Evolutionary conservation across 805 yeast genomes (phyloP).

Genomic region (Clavispora santaluciae): DNA sequence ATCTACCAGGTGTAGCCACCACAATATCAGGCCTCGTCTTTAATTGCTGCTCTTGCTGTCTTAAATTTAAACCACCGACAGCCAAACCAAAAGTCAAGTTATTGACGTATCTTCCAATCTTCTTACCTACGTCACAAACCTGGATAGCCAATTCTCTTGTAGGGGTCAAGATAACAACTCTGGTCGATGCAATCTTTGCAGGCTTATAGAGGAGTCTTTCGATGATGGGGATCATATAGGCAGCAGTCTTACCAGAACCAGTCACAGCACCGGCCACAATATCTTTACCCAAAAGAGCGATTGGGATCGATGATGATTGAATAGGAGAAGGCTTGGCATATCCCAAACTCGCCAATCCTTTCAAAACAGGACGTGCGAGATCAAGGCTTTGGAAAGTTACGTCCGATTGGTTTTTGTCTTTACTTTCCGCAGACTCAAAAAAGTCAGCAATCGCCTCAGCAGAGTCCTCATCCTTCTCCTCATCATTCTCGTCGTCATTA

Average conservation of each 20-base stretch:
- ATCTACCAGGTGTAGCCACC: conserved; percentile 97
- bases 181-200: conserved; percentile 74
- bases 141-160: conserved; percentile 98
- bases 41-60: conserved; percentile 93
- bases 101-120: conserved; percentile 69
- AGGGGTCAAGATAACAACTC: conserved; percentile 89
- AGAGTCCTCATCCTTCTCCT: conserved; percentile 51
- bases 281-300: conserved; percentile 90
- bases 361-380: conserved; percentile 84
- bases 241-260: conserved; percentile 99
- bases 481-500: conserved; percentile 13
- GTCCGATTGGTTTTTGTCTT: conserved; percentile 46
- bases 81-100: conserved; percentile 88
- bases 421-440: conserved; percentile 44
- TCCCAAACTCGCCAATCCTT: conserved; percentile 76
- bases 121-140: conserved; percentile 88
- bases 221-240: conserved; percentile 91
- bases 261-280: conserved; percentile 99
- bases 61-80: conserved; percentile 93
- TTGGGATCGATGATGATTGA: conserved; percentile 90
- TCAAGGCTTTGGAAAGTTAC: conserved; percentile 70
- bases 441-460: conserved; percentile 80
- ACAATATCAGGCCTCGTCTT: conserved; percentile 93
- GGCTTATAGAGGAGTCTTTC: conserved; percentile 91
- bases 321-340: conserved; percentile 90